These are phyloP conservation scores for Talaromyces trachyspermus DNA, from an alignment of 495 filamentous ascomycete species.

Conservation along the genomic window DNA sequence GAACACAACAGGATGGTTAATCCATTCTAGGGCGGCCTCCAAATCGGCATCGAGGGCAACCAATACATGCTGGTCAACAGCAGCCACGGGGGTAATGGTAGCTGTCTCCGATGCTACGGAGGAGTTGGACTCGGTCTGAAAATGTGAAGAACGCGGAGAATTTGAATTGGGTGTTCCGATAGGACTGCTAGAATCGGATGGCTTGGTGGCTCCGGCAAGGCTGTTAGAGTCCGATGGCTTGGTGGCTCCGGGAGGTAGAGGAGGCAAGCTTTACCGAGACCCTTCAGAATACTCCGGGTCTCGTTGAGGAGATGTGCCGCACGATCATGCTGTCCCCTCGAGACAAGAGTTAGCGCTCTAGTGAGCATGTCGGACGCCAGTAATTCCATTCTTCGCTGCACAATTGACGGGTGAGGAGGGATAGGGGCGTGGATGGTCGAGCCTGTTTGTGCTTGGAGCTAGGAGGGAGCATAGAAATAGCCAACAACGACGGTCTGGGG, in stretches of 20 bases:
- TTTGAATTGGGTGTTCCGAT: constrained; percentile 30
- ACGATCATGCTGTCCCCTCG: constrained; percentile 85
- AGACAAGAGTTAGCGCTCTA: constrained; percentile 82
- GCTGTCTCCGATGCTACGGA: constrained; percentile 38
- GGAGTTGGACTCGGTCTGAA: constrained; percentile 35
- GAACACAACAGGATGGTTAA: constrained; percentile 94
- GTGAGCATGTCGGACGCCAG: constrained; percentile 98
- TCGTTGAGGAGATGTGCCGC: constrained; percentile 87
- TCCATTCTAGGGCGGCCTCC: constrained; percentile 95
- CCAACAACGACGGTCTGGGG: constrained; percentile 83
- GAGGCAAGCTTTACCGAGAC: constrained; percentile 89
- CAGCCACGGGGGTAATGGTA: constrained; percentile 58
- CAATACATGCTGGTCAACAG: constrained; percentile 73
- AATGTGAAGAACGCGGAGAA: constrained; percentile 35
- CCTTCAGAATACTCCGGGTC: constrained; percentile 91
- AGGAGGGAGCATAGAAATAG: constrained; percentile 95
- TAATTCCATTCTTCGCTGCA: constrained; percentile 96
- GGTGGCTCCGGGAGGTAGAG: constrained; percentile 56
- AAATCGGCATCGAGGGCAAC: constrained; percentile 85
- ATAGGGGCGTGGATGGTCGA: constrained; percentile 72
- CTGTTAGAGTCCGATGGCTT: constrained; percentile 23
- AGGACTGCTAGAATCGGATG: constrained; percentile 3
- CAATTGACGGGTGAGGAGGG: constrained; percentile 89
- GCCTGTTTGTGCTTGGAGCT: constrained; percentile 52
- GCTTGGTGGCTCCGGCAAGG: constrained; percentile 27